Conservation (phyloP, 495 filamentous ascomycete genomes). For the Hypoxylon perforatum region DNA sequence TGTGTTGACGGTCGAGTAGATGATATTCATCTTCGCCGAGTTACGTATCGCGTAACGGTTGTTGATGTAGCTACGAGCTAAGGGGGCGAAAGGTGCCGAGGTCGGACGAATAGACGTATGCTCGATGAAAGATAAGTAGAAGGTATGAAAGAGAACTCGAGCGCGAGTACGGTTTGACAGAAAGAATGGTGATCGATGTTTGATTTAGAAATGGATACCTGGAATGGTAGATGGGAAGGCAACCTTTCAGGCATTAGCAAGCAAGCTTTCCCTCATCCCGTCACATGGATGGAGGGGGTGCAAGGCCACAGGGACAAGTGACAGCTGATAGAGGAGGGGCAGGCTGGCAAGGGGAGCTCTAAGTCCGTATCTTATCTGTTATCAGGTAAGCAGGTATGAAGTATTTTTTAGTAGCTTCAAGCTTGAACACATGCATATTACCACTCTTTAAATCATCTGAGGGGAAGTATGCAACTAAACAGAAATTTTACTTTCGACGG, state of each 20-base stretch:
- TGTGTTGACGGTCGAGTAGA: slow-evolving; percentile 85
- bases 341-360: slow-evolving; percentile 10
- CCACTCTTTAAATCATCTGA: no score
- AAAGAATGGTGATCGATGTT: slow-evolving; percentile 17
- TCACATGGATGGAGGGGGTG: slow-evolving; percentile 37
- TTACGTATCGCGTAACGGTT: neutral
- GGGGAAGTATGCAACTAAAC: no score
- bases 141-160: no score
- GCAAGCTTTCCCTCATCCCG: neutral
- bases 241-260: no score
- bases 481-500: no score
- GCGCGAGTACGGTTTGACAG: neutral
- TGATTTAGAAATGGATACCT: neutral
- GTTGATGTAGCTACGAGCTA: neutral
- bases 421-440: no score
- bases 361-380: neutral
- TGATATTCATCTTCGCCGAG: slow-evolving; percentile 59
- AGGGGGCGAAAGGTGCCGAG: slow-evolving; percentile 9
- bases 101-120: neutral
- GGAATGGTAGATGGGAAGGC: no score
- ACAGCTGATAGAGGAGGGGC: slow-evolving; percentile 23
- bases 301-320: slow-evolving; percentile 30
- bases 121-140: neutral
- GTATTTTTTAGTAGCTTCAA: no score
- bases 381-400: no score